Percentiles rank a stretch among this genome's conserved stretches.
Evolutionary conservation across 2,329 filamentous ascomycete species (phyloP).

Genomic region (Alternaria triticina): DNA sequence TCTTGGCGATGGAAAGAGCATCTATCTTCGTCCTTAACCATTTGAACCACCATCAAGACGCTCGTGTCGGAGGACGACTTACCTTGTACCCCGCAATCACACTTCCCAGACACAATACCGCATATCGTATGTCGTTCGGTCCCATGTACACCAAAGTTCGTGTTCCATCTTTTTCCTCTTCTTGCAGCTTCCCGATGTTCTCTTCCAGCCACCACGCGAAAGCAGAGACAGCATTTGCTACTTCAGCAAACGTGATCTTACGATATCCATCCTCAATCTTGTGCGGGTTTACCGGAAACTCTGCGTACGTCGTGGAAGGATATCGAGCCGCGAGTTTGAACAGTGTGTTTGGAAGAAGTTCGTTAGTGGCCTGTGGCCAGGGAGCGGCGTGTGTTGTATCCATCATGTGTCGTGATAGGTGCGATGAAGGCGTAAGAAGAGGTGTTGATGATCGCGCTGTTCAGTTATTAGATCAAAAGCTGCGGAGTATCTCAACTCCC

Average conservation of each 20-base stretch:
- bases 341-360: slow-evolving; percentile 14
- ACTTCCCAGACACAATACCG: slow-evolving; percentile 46
- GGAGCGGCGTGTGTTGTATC: not conserved
- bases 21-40: slow-evolving; percentile 1
- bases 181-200: slow-evolving; percentile 30
- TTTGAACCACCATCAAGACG: not conserved
- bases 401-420: not conserved
- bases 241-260: slow-evolving; percentile 32
- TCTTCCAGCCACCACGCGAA: slow-evolving; percentile 36
- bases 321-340: slow-evolving; percentile 8
- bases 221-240: slow-evolving; percentile 35
- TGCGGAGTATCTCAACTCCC: not conserved
- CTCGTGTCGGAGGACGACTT: not conserved
- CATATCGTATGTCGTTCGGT: slow-evolving; percentile 47
- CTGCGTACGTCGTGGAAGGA: slow-evolving; percentile 4
- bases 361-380: slow-evolving; percentile 4
- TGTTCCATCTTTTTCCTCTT: slow-evolving; percentile 24
- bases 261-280: slow-evolving; percentile 31
- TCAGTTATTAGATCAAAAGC: not conserved
- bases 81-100: slow-evolving; percentile 51
- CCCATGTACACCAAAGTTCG: slow-evolving; percentile 32
- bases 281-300: slow-evolving; percentile 5
- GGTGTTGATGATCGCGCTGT: not conserved
- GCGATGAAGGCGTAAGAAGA: not conserved
- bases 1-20: slow-evolving; percentile 29